Percentiles rank a stretch among this genome's conserved stretches.
Conservation (phyloP, 768 basidiomycete species). For the Tylopilus felleus region DNA sequence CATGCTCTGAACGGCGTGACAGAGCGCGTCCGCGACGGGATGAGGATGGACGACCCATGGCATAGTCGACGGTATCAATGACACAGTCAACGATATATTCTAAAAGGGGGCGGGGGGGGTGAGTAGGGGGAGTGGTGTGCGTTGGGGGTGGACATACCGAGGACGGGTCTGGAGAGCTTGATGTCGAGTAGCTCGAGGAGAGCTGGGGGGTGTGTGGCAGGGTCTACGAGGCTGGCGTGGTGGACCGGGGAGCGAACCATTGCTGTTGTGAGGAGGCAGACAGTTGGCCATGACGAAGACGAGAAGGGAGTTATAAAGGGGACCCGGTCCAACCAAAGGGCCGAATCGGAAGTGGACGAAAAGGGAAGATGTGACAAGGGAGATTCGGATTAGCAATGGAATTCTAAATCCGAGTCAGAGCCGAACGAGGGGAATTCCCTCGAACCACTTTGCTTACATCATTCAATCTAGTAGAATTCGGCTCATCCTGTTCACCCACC, state of each 20-base stretch:
- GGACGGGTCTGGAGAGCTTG: constrained; percentile 57
- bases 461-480: background rate
- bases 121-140: background rate
- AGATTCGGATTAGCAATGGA: constrained; percentile 29
- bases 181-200: constrained; percentile 67
- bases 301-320: constrained; percentile 32
- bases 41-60: constrained; percentile 64
- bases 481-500: background rate
- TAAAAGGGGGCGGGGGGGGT: constrained; percentile 32
- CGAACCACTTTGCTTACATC: constrained; percentile 11
- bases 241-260: constrained; percentile 37
- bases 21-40: constrained; percentile 47
- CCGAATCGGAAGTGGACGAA: constrained; percentile 34
- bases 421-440: constrained; percentile 5
- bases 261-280: constrained; percentile 2
- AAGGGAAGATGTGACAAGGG: constrained; percentile 24
- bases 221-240: constrained; percentile 57
- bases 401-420: constrained; percentile 21
- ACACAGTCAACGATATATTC: constrained; percentile 71
- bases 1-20: constrained; percentile 48
- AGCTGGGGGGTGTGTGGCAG: constrained; percentile 58
- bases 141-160: constrained; percentile 48
- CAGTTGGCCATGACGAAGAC: constrained; percentile 11
- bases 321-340: constrained; percentile 27
- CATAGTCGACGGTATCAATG: constrained; percentile 71